A percentile compares a stretch with the other conserved stretches of the same genome.
Evolutionary conservation across 192 early-diverging fungal species (phyloP).

Genomic region (Rhizophagus clarus): DNA sequence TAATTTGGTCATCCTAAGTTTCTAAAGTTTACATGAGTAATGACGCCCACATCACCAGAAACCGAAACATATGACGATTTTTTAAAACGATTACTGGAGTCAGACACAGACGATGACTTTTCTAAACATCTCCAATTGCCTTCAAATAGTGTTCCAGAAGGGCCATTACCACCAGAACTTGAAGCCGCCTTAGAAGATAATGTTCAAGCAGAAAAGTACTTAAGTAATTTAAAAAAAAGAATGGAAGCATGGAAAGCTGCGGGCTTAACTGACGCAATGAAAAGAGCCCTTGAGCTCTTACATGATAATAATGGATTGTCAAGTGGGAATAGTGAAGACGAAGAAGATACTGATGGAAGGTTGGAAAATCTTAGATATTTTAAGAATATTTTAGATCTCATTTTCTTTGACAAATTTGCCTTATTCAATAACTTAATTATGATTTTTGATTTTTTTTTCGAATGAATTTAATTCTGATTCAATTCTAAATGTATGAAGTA

Average conservation of each 20-base stretch:
- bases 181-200: conserved; percentile 51
- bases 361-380: not conserved
- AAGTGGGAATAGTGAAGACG: not conserved
- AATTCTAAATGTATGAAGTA: not conserved
- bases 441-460: not conserved
- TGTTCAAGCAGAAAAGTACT: conserved; percentile 44
- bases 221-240: conserved; percentile 42
- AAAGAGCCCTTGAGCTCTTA: conserved; percentile 39
- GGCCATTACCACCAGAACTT: conserved; percentile 48
- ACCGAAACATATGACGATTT: conserved; percentile 41
- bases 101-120: conserved; percentile 43
- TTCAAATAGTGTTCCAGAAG: conserved; percentile 41
- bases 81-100: conserved; percentile 46
- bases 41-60: conserved; percentile 5
- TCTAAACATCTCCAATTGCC: conserved; percentile 32
- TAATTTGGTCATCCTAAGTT: not conserved
- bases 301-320: conserved; percentile 12
- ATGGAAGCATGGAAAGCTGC: conserved; percentile 43
- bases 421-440: not conserved
- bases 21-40: not conserved
- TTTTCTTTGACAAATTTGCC: not conserved
- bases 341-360: conserved; percentile 25
- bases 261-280: conserved; percentile 41
- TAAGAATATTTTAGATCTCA: not conserved
- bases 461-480: not conserved